phyloP scores from a whole-genome alignment of 495 filamentous ascomycete genomes.

The Neurospora tetraspora region DNA sequence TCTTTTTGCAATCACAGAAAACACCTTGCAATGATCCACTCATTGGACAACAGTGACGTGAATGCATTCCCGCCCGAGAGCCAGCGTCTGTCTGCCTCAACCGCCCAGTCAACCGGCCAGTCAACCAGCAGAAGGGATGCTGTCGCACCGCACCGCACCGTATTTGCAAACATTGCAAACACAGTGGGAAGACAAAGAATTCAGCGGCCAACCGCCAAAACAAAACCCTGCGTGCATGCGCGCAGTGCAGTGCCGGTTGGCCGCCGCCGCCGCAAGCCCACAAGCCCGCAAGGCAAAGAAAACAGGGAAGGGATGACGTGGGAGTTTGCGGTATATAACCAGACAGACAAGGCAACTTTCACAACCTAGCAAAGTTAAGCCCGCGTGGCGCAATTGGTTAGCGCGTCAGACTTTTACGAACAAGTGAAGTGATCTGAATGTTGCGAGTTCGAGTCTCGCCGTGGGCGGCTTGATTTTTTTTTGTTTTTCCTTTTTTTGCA shows the following conservation, averaged over 20 bases:
- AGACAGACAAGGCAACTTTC: neutral
- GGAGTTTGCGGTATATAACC: neutral
- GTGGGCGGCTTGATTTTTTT: slow-evolving; percentile 9
- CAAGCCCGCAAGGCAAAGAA: neutral
- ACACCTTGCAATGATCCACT: neutral
- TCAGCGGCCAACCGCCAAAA: neutral
- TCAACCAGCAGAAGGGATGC: neutral
- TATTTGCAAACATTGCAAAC: neutral
- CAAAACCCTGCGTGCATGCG: neutral
- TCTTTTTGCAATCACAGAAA: neutral
- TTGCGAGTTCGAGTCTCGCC: slow-evolving; percentile 28
- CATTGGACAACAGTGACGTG: neutral
- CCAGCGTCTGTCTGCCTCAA: neutral
- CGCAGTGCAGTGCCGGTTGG: neutral
- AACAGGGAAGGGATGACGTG: neutral
- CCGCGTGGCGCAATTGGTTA: slow-evolving; percentile 24
- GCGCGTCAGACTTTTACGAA: slow-evolving; percentile 23
- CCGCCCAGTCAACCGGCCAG: neutral
- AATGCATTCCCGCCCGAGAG: neutral
- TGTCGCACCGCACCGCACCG: neutral
- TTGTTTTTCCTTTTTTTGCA: neutral
- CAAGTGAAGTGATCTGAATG: slow-evolving; percentile 15
- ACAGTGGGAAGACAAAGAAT: neutral
- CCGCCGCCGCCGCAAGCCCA: neutral
- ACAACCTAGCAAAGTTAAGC: neutral